Conservation (phyloP, 2,329 filamentous ascomycete genomes). For the Hypoxylon sp. region DNA sequence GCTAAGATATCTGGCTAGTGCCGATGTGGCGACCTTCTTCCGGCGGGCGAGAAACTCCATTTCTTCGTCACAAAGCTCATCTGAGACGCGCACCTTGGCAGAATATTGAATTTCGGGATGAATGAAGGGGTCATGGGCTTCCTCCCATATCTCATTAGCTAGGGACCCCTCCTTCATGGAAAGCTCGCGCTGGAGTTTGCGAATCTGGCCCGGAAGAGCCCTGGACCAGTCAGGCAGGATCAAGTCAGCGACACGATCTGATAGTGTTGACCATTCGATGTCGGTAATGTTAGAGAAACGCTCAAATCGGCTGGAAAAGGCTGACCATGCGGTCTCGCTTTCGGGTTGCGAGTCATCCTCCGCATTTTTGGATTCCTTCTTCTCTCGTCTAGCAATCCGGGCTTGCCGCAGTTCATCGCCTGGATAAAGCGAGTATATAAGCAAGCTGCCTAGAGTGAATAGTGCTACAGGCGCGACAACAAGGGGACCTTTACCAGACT, state of each 20-base stretch:
- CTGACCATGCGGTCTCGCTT: constrained; percentile 61
- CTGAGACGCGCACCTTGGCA: constrained; percentile 85
- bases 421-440: constrained; percentile 60
- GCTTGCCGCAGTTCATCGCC: constrained; percentile 54
- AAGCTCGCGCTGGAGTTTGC: constrained; percentile 88
- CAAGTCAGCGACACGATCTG: constrained; percentile 75
- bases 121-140: constrained; percentile 85
- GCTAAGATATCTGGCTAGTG: constrained; percentile 85
- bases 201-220: constrained; percentile 79
- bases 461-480: constrained; percentile 53
- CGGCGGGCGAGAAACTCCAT: constrained; percentile 79
- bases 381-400: constrained; percentile 37
- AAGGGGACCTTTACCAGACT: constrained; percentile 50
- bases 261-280: constrained; percentile 68
- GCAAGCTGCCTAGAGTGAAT: constrained; percentile 55
- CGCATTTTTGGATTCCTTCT: constrained; percentile 29
- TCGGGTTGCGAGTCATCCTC: constrained; percentile 32
- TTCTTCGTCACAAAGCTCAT: constrained; percentile 87
- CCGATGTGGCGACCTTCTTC: constrained; percentile 76
- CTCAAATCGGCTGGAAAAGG: constrained; percentile 65
- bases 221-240: constrained; percentile 89
- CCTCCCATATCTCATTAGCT: constrained; percentile 92
- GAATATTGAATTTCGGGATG: constrained; percentile 91
- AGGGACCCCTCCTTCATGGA: constrained; percentile 90
- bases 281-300: constrained; percentile 69